A percentile compares a stretch with the other conserved stretches of the same genome.
Evolutionary conservation across 2,329 filamentous ascomycete genomes (phyloP).

Genomic region (Venturia asperata): DNA sequence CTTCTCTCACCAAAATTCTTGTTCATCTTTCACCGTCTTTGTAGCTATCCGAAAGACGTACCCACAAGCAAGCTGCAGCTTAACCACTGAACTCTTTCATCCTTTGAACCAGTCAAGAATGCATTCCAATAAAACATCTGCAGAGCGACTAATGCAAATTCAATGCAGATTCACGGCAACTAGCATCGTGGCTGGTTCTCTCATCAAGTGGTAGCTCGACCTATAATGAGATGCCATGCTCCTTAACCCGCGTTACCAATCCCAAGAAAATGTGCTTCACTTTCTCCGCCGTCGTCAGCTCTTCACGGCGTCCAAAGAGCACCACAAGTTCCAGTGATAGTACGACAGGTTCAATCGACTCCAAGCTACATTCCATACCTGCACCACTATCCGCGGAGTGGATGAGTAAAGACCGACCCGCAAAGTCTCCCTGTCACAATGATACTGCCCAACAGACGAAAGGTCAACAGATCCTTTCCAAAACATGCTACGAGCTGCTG

Average conservation of each 20-base stretch:
- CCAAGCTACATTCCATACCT: not conserved
- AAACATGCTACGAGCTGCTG: not conserved
- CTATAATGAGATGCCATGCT: not conserved
- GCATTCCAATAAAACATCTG: not conserved
- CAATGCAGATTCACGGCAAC: not conserved
- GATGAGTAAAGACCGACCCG: not conserved
- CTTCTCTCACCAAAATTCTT: not conserved
- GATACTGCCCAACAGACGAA: not conserved
- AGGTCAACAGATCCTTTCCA: not conserved
- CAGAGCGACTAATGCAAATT: not conserved
- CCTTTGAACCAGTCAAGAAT: not conserved
- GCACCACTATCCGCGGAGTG: not conserved
- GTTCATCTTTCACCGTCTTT: not conserved
- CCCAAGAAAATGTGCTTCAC: constrained; percentile 1
- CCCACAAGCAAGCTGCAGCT: not conserved
- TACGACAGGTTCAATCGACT: not conserved
- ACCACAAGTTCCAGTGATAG: not conserved
- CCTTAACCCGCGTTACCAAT: not conserved
- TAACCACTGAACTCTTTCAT: not conserved
- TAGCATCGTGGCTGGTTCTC: not conserved
- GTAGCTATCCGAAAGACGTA: not conserved
- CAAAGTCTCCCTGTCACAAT: not conserved
- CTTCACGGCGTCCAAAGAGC: not conserved
- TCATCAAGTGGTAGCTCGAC: not conserved
- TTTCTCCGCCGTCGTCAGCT: not conserved